Evolutionary conservation across 495 filamentous ascomycete genomes (phyloP).

Genomic region (Immersiella caudata): DNA sequence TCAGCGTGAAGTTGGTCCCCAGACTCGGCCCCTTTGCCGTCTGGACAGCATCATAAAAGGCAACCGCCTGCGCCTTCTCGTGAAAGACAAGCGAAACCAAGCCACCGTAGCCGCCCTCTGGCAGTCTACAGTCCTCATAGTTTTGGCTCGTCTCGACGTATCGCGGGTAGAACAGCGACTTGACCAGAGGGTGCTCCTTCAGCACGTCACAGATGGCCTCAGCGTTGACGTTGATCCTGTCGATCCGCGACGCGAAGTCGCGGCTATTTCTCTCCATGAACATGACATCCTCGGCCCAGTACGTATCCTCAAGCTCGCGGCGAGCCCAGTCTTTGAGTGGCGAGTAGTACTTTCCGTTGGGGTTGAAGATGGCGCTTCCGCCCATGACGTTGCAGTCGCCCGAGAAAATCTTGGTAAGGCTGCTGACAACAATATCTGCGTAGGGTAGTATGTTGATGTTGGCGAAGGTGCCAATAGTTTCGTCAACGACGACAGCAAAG

Average conservation of each 20-base stretch:
- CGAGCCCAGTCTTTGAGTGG: slow-evolving; percentile 63
- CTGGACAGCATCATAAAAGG: slow-evolving; percentile 84
- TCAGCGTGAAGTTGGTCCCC: slow-evolving; percentile 94
- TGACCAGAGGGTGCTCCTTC: slow-evolving; percentile 59
- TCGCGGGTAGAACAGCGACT: slow-evolving; percentile 86
- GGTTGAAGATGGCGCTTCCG: slow-evolving; percentile 84
- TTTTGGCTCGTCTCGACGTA: slow-evolving; percentile 65
- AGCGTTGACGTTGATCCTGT: slow-evolving; percentile 82
- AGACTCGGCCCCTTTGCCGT: slow-evolving; percentile 92
- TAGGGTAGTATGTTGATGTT: slow-evolving; percentile 90
- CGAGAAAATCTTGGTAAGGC: slow-evolving; percentile 94
- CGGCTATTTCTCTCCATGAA: slow-evolving; percentile 97
- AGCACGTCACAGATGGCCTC: slow-evolving; percentile 79
- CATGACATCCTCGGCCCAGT: slow-evolving; percentile 90
- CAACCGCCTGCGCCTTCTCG: slow-evolving; percentile 66
- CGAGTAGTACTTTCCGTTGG: slow-evolving; percentile 70
- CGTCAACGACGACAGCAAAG: slow-evolving; percentile 91
- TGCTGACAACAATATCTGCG: slow-evolving; percentile 90
- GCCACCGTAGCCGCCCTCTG: slow-evolving; percentile 86
- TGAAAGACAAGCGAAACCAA: slow-evolving; percentile 83
- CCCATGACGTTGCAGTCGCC: slow-evolving; percentile 99
- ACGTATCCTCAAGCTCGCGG: slow-evolving; percentile 78
- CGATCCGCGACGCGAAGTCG: slow-evolving; percentile 82
- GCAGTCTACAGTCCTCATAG: slow-evolving; percentile 78
- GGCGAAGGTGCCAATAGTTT: slow-evolving; percentile 94